Percentiles rank a stretch among this genome's conserved stretches.
Evolutionary conservation across 352 stramenopile genomes (phyloP).

Genomic region (Globisporangium sylvaticum): DNA sequence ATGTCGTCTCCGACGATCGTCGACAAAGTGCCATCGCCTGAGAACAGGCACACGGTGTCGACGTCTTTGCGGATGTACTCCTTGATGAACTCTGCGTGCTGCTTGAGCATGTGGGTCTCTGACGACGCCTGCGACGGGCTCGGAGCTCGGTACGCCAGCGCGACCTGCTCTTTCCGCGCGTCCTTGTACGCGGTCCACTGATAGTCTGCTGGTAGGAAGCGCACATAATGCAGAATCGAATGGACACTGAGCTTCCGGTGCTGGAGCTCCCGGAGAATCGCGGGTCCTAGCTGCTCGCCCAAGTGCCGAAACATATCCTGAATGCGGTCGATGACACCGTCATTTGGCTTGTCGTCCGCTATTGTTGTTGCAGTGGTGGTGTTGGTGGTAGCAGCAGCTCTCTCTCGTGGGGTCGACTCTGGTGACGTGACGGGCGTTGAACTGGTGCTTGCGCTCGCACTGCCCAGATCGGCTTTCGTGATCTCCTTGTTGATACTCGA

Average conservation of each 20-base stretch:
- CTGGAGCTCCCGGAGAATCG: conserved; percentile 51
- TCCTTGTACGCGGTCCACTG: conserved; percentile 71
- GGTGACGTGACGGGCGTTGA: conserved; percentile 6
- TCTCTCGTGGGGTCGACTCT: background rate
- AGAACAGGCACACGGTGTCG: conserved; percentile 68
- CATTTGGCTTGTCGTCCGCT: conserved; percentile 21
- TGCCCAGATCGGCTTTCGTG: background rate
- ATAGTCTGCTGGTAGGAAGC: conserved; percentile 51
- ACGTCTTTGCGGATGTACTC: conserved; percentile 69
- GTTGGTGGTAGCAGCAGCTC: background rate
- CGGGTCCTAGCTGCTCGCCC: conserved; percentile 35
- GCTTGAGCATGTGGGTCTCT: conserved; percentile 34
- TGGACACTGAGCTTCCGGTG: conserved; percentile 51
- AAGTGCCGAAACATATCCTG: conserved; percentile 70
- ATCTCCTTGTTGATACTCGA: conserved; percentile 17
- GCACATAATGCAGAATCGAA: conserved; percentile 56
- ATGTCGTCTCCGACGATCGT: conserved; percentile 73
- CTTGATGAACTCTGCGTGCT: conserved; percentile 68
- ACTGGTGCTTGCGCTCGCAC: background rate
- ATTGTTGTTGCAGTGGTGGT: background rate
- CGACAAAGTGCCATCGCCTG: conserved; percentile 50
- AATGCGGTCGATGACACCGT: conserved; percentile 53
- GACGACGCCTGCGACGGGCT: background rate
- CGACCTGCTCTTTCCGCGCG: conserved; percentile 52
- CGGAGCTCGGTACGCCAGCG: conserved; percentile 27